Evolutionary conservation across 768 basidiomycete species (phyloP).

Genomic region (Tephrocybe rancida): DNA sequence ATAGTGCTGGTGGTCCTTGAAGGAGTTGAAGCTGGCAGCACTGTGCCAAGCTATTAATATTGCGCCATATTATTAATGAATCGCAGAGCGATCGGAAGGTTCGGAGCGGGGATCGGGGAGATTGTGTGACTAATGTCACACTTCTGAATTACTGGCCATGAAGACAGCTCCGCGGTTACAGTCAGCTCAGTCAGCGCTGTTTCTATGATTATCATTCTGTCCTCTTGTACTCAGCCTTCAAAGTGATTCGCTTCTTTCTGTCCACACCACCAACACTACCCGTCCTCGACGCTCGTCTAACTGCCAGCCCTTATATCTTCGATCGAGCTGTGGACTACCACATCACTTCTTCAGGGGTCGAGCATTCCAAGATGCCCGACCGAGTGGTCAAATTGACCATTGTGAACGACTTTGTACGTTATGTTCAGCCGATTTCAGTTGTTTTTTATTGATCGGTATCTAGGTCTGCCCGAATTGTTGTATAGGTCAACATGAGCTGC

Average conservation of each 20-base stretch:
- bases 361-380: conserved; percentile 33
- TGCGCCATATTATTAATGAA: neutral
- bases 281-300: conserved; percentile 4
- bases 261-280: conserved; percentile 1
- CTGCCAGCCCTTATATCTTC: conserved; percentile 2
- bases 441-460: conserved; percentile 4
- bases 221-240: conserved; percentile 17
- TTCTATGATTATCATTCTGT: conserved; percentile 29
- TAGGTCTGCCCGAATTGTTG: conserved; percentile 57
- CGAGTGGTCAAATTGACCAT: conserved; percentile 49
- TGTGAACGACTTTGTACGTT: conserved; percentile 48
- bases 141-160: conserved; percentile 15
- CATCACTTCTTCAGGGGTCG: conserved; percentile 6
- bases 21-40: no score
- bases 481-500: conserved; percentile 53
- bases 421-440: conserved; percentile 4
- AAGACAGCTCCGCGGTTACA: conserved; percentile 12
- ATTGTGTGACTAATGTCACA: conserved; percentile 18
- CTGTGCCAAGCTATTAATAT: neutral
- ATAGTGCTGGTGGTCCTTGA: no score
- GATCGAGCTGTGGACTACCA: neutral
- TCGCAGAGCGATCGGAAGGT: neutral
- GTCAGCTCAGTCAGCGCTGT: conserved; percentile 29
- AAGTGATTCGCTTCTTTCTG: conserved; percentile 15
- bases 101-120: conserved; percentile 6